Evolutionary conservation across 1,284 basidiomycete species (phyloP), one percentile per base, ranked within the genome.

Genomic region (Moesziomyces antarcticus): DNA sequence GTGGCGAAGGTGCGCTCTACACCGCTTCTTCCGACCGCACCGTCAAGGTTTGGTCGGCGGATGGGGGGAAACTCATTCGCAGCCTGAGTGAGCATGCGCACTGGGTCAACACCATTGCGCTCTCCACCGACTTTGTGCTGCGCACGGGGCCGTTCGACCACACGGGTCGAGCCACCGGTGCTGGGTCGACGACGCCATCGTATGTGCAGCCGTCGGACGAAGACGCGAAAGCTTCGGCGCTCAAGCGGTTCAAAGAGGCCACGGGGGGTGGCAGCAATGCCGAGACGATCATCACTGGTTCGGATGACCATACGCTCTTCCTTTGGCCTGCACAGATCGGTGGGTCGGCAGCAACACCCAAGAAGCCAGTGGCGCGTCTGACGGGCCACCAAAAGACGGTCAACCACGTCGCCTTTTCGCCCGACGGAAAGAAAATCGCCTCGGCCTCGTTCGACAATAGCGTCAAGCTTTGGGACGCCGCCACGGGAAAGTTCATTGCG

Each of bases 381-480:
- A 96, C 93, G 0, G 96, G 96, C 0, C 96, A 99, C 85, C 95
- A 98, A 83, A 91, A 94, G 56, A 94, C 97, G 83, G 91, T 98
- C 49, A 92, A 93, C 56, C 96, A 99, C 82, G 96, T 98, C 53
- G 91, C 90, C 1, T 99, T 99, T 85, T 94, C 92, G 37, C 95
- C 97, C 0, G 94, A 99, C 85, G 95, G 94, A 1, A 88, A 92
- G 35, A 92, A 91, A 88, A 91, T 93, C 25, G 96, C 95, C 14
- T 92, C 91, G 55, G 95, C 93, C 3, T 92, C 92, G 18, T 98
- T 93, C 87, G 96, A 99, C 84, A 93, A 90, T 78, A 91, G 91
- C 56, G 91, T 98, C 68, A 91, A 96, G 70, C 86, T 98, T 20
- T 99, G 96, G 96, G 93, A 82, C 43, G 80, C 58, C 9, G 65